Evolutionary conservation across 176 grass and related monocot genomes (phyloP), one percentile per base, ranked within the genome.

Genomic region (Oryza glumipatula): DNA sequence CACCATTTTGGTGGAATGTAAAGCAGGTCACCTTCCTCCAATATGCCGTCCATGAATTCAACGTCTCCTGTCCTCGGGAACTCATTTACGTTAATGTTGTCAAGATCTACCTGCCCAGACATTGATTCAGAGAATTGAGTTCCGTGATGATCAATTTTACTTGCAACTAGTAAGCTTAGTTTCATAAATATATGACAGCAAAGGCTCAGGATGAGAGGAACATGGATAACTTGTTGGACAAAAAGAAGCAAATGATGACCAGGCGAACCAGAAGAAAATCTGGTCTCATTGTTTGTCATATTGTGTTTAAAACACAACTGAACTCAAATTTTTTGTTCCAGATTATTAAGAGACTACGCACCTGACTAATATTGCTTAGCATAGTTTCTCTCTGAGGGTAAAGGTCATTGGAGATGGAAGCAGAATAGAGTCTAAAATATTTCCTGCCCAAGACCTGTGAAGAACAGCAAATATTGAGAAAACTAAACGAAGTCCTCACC

Each of bases 1-100:
- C 93, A 99, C 91, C 96, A 99, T 92, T 92, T 99, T 48, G 83
- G 91, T 76, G 96, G 96, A 84, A 96, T 96, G 84, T 99, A 99
- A 86, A 99, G 93, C 84, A 96, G 81, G 35, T 96, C 96, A 72
- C 96, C 96, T 84, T 96, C 93, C 47, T 96, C 93, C 80, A 99
- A 86, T 83, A 99, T 69, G 71, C 89, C 88, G 16, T 99, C 96
- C 45, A 91, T 83, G 78, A 99, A 99, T 70, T 94, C 96, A 77
- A 94, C 72, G 65, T 78, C 74, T 74, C 78, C 78, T 44, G 68
- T 73, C 81, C 69, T 86, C 6, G 91, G 91, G 63, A 91, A 91
- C 46, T 93, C 81, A 4, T 88, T 60, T n/a, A 61, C 24, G 72
- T 99, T 76, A 78, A 95, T 81, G 74, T 91, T 88, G 75, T 96